These are phyloP conservation scores for Tetrapisispora fleetii DNA, from an alignment of 805 yeast species.

Conservation along the genomic window DNA sequence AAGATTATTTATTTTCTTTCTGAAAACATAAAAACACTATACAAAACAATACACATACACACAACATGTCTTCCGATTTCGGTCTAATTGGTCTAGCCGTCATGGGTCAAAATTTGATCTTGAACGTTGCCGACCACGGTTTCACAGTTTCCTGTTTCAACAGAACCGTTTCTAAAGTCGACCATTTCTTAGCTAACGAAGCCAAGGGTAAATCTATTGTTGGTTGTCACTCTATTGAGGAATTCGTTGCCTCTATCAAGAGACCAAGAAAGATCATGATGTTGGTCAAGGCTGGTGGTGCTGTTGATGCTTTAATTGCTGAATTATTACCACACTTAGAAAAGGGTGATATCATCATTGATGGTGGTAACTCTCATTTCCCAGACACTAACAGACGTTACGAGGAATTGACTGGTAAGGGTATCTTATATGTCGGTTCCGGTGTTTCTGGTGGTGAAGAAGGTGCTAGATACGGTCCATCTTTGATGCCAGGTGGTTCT, in stretches of 20 bases:
- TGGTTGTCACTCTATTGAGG: slow-evolving; percentile 90
- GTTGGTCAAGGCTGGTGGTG: slow-evolving; percentile 92
- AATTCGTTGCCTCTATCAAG: slow-evolving; percentile 79
- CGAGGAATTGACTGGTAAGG: slow-evolving; percentile 79
- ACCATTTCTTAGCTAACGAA: slow-evolving; percentile 84
- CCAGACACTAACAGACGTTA: slow-evolving; percentile 97
- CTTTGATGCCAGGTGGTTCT: slow-evolving; percentile 99
- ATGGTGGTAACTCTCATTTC: slow-evolving; percentile 99
- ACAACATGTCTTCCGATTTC: slow-evolving; percentile 54
- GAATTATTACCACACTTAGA: slow-evolving; percentile 87
- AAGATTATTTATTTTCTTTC: background rate
- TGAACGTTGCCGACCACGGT: slow-evolving; percentile 98
- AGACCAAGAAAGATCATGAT: slow-evolving; percentile 93
- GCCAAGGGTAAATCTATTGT: slow-evolving; percentile 95
- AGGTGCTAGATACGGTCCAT: slow-evolving; percentile 99
- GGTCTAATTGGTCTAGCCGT: slow-evolving; percentile 99
- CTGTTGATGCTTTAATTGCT: slow-evolving; percentile 85
- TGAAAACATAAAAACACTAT: background rate
- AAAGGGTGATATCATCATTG: slow-evolving; percentile 95
- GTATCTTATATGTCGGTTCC: slow-evolving; percentile 88
- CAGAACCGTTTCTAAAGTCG: slow-evolving; percentile 95
- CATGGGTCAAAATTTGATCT: slow-evolving; percentile 97
- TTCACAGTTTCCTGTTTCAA: slow-evolving; percentile 96
- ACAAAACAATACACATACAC: background rate
- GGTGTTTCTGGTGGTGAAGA: slow-evolving; percentile 99